Percentiles rank a stretch among this genome's conserved stretches.
Evolutionary conservation across 2,329 filamentous ascomycete genomes (phyloP).

Genomic region (Periconia digitata): DNA sequence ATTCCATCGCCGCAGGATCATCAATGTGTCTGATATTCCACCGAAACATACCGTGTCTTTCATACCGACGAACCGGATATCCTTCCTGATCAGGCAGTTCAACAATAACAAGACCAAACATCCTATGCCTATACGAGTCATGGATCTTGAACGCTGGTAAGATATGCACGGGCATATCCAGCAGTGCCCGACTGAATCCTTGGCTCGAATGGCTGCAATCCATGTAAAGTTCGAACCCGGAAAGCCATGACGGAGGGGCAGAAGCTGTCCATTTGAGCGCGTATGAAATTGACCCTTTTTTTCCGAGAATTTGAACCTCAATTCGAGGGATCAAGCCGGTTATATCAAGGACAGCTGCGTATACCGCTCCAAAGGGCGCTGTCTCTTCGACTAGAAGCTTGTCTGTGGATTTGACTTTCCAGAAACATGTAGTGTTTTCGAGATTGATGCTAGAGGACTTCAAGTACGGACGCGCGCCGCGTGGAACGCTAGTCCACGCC

Average conservation of each 20-base stretch:
- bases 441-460: not conserved
- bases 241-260: not conserved
- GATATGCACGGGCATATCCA: not conserved
- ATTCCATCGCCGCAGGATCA: not conserved
- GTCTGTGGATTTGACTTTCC: not conserved
- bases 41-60: not conserved
- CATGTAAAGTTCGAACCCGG: too few species aligned
- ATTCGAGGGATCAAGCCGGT: not conserved
- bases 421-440: not conserved
- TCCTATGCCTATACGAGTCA: not conserved
- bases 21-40: not conserved
- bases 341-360: not conserved
- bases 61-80: not conserved
- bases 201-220: too few species aligned
- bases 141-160: not conserved
- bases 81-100: not conserved
- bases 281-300: not conserved
- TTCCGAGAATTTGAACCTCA: not conserved
- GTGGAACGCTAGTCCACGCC: conserved; percentile 2
- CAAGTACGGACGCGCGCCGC: too few species aligned
- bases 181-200: too few species aligned
- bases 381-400: not conserved
- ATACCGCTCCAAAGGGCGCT: conserved; percentile 3
- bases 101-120: conserved; percentile 1
- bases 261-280: not conserved